Evolutionary conservation across 2,329 filamentous ascomycete genomes (phyloP), one percentile per base, ranked within the genome.

Genomic region (Penicillium oxalicum): DNA sequence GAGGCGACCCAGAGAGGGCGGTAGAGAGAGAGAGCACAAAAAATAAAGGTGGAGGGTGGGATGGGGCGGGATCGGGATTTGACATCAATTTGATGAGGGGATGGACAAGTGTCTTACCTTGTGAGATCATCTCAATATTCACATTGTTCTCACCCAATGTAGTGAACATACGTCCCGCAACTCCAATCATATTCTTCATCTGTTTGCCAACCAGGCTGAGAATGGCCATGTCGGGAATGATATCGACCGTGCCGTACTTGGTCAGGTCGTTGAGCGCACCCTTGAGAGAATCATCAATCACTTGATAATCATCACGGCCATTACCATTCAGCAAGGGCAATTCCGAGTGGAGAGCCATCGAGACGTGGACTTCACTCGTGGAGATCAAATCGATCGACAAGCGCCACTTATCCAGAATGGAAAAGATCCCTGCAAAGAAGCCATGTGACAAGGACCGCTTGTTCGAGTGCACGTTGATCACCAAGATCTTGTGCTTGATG

Each of bases 101-200:
- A 44, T 45, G 38, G 45, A 55, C 44, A 35, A 50, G 47, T 45
- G 29, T 59, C 77, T 63, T 77, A 91, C 93, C 93, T 74, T 98
- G 93, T 25, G 89, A 95, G 59, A 98, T 98, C 93, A 98, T 98
- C 74, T 98, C 93, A 60, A 98, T 89, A 68, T 98, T 98, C 65
- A 98, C 84, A 61, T 88, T 87, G 67, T 95, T 87, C 66, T 96
- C 88, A 38, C 93, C 93, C 13, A 98, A 76, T 1, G 91, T 94
- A 41, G 87, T 88, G 70, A 98, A 97, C 87, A 98, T 97, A 60
- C 81, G 84, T 27, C 93, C 93, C 6, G 88, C 88, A 54, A 98
- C 89, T 53, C 93, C 93, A 49, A 88, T 78, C 90, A 97, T 96
- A 70, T 95, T 93, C 76, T 95, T 95, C 84, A 98, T 88, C 70